Conservation (phyloP, 2,329 filamentous ascomycete genomes). For the Ceratocystis albifundus region DNA sequence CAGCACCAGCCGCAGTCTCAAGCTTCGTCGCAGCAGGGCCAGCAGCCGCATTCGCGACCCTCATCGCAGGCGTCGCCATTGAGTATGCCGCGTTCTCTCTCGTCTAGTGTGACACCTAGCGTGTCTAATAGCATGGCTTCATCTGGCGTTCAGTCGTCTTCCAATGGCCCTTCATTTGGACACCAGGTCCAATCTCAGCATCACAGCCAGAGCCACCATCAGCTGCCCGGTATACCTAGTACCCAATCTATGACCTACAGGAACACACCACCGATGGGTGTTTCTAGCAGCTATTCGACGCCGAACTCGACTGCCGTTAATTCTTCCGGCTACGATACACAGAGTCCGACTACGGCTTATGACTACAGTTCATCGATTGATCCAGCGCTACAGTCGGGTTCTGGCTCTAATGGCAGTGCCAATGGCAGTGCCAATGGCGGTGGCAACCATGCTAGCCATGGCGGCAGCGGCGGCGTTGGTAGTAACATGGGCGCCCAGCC, state of each 20-base stretch:
- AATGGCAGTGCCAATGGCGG: background rate
- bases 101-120: background rate
- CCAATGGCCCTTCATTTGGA: background rate
- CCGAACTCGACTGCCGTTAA: constrained; percentile 20
- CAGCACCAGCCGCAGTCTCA: constrained; percentile 8
- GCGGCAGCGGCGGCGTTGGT: background rate
- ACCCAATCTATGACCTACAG: constrained; percentile 17
- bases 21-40: constrained; percentile 2
- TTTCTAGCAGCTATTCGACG: constrained; percentile 20
- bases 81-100: constrained; percentile 5
- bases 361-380: constrained; percentile 51
- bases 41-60: constrained; percentile 11
- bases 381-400: constrained; percentile 43
- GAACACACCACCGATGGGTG: constrained; percentile 17
- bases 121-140: constrained; percentile 9
- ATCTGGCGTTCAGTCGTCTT: constrained; percentile 7
- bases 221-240: constrained; percentile 17
- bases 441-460: background rate
- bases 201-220: constrained; percentile 6
- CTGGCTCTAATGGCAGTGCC: background rate
- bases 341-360: constrained; percentile 28
- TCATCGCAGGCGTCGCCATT: constrained; percentile 17
- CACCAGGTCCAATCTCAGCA: constrained; percentile 2
- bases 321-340: constrained; percentile 21
- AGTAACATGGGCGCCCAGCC: constrained; percentile 4